Evolutionary conservation across 2,329 filamentous ascomycete species (phyloP), one percentile per base, ranked within the genome.

Genomic region (Helicocarpus griseus): DNA sequence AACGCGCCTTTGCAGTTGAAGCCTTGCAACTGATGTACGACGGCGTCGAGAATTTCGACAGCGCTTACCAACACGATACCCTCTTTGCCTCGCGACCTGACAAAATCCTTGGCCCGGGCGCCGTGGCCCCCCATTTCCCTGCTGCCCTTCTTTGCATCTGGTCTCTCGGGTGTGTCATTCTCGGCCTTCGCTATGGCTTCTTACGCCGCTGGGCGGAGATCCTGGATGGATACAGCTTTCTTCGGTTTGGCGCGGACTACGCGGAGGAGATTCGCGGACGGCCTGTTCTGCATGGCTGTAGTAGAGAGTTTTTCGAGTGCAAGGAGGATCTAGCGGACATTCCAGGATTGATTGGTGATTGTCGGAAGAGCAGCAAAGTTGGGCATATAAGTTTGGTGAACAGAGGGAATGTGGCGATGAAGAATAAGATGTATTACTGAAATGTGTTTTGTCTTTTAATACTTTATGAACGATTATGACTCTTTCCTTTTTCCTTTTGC

Each of bases 161-260:
- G 53, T 50, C 53, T 1, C 5, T 35, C 11, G 24, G 46, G 11
- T 54, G 54, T 35, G 9, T 33, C 3, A 26, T 45, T 17, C 38
- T 54, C 13, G 53, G 48, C 19, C 21, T 56, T 2, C 26, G 46
- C 14, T 57, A 47, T 39, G 52, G 54, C 8, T 33, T 47, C 14
- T 33, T 49, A n/a, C 31, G 49, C 14, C 54, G 54, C 14, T 51
- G 50, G 50, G 41, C 36, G 26, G 53, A 55, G 7, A 54, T 50
- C 5, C 29, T 56, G 8, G 54, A 54, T 46, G 51, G 51, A 40
- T 55, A 40, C 39, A 48, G 40, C 38, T 50, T 55, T 47, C 51
- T 55, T 29, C 28, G 48, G n/a, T 55, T 55, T 26, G 54, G 54
- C 4, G 41, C 39, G 39, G 48, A 55, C 40, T 6, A 14, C 14